A percentile compares a stretch with the other conserved stretches of the same genome.
phyloP scores from a whole-genome alignment of 352 stramenopile genomes.

The Pythium oligandrum region DNA sequence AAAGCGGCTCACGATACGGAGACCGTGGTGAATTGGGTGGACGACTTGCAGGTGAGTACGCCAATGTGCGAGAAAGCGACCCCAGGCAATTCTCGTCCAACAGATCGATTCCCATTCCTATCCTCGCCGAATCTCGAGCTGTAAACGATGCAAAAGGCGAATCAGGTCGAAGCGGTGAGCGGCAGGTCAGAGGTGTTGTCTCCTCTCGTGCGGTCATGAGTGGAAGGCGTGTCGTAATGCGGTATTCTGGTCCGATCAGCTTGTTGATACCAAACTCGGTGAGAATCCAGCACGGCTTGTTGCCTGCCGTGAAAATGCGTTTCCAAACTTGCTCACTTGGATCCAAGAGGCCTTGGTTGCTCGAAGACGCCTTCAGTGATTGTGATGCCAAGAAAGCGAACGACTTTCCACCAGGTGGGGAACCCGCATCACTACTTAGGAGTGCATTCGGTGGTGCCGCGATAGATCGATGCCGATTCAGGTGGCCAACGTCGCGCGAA shows the following conservation, averaged over 20 bases:
- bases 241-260: conserved; percentile 61
- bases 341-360: conserved; percentile 16
- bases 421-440: conserved; percentile 2
- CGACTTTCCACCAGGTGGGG: conserved; percentile 13
- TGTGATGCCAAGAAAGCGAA: conserved; percentile 24
- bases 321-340: conserved; percentile 33
- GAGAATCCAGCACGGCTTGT: conserved; percentile 67
- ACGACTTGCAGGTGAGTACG: conserved; percentile 29
- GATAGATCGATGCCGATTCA: conserved; percentile 63
- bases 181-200: conserved; percentile 9
- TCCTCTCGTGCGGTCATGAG: conserved; percentile 23
- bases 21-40: conserved; percentile 24
- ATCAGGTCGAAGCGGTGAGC: conserved; percentile 27
- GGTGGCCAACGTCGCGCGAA: conserved; percentile 59
- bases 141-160: conserved; percentile 38
- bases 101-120: conserved; percentile 43
- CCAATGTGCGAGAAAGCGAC: conserved; percentile 31
- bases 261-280: conserved; percentile 52
- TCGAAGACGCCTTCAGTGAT: conserved; percentile 1
- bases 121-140: conserved; percentile 33
- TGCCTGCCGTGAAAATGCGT: conserved; percentile 34
- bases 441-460: conserved; percentile 38
- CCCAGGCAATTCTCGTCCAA: conserved; percentile 41
- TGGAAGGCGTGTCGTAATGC: conserved; percentile 40
- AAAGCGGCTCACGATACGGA: conserved; percentile 26